phyloP scores from a whole-genome alignment of 75 land plant species.

The Adiantum capillusveneris region DNA sequence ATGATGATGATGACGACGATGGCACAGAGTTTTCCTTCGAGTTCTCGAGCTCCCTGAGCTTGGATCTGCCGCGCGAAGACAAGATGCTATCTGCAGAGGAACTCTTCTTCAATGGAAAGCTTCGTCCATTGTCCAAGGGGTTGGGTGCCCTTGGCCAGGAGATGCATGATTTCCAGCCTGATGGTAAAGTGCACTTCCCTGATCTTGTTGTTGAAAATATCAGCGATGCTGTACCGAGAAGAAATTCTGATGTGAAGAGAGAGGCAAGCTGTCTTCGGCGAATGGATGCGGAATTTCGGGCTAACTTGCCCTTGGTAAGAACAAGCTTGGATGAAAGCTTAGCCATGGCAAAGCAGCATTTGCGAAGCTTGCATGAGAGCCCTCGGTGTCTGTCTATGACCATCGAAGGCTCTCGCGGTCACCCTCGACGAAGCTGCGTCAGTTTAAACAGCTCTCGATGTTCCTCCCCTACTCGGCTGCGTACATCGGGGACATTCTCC shows the following conservation, averaged over 20 bases:
- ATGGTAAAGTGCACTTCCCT: not conserved
- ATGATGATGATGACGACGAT: too few relatives aligned
- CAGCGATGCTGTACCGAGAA: too few relatives aligned
- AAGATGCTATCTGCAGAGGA: constrained; percentile 4
- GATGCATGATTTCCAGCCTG: not conserved
- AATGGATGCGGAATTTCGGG: too few relatives aligned
- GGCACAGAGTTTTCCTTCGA: too few relatives aligned
- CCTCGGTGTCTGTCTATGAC: too few relatives aligned
- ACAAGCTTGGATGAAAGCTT: constrained; percentile 3
- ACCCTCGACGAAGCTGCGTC: not conserved
- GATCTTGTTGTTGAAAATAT: too few relatives aligned
- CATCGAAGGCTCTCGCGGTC: too few relatives aligned
- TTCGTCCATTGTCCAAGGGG: not conserved
- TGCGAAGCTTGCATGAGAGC: too few relatives aligned
- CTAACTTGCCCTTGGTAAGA: constrained; percentile 15
- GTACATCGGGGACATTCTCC: not conserved
- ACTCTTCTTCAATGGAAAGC: constrained; percentile 5
- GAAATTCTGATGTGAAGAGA: not conserved
- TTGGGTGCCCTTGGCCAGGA: not conserved
- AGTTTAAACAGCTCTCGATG: constrained; percentile 21
- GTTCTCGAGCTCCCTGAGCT: not conserved
- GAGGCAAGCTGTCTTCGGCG: not conserved
- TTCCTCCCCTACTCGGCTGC: not conserved
- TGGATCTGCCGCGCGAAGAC: not conserved
- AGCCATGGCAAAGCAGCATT: too few relatives aligned